Base-by-base conservation (phyloP, 257 asterid genomes). In the Petunia secreta region DNA sequence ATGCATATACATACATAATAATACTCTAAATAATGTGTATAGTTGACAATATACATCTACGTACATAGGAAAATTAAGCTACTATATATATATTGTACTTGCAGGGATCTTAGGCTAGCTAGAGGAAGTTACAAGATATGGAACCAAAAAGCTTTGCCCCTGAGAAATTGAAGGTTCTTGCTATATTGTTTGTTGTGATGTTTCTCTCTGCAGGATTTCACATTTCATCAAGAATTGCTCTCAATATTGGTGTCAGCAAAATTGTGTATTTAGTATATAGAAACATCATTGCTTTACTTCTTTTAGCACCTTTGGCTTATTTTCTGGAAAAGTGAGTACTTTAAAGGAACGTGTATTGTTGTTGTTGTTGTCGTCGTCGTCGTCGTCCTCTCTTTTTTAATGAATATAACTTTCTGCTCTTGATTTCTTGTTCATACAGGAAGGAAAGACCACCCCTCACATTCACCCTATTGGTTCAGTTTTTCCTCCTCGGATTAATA, bases 391-490 rank as follows among this genome's bases (percentile, higher is more conserved):
- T 41, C 46, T 59, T 54, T n/a, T 0, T 54, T 54, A 16, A 3
- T 25, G 25, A 0, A 8, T 8, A 2, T 65, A 39, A 65, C 74
- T 9, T 37, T 39, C 7, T 5, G 38, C 2, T 36, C n/a, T 10
- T 25, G 25, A 38, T 7, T 37, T 37, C 52, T 54, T 2, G n/a
- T 54, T 83, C 11, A 77, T 50, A 3, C 96, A 89, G 98, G 90
- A 91, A 89, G 79, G 97, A 92, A 13, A 91, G 94, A 77, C 95
- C 98, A 75, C 93, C 93, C 40, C 92, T 93, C 73, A 93, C 93
- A 71, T 89, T 89, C 85, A 87, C 97, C 57, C 80, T 92, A 64
- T 83, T 91, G 87, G 91, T 88, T 64, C 94, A 92, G 87, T 92
- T 93, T 82, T 93, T 93, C 87, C 87, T 93, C 73, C 89, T 91